Evolutionary conservation across 2,329 filamentous ascomycete genomes (phyloP), one percentile per base, ranked within the genome.

Genomic region (Metarhizium sp.): DNA sequence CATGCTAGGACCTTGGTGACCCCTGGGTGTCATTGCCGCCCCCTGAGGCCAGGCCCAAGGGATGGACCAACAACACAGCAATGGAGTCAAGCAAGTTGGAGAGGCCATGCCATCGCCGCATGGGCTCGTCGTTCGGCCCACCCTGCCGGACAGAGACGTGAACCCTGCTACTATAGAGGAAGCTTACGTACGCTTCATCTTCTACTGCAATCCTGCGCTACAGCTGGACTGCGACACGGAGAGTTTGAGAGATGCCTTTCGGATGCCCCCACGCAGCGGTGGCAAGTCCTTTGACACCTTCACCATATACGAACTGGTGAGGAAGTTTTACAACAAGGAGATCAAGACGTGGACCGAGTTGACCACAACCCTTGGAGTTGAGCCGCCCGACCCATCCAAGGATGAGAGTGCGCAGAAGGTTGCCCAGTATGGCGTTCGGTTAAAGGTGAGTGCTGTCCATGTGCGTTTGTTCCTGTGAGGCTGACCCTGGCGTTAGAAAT

Each of bases 341-440:
- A 85, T 96, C 68, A 94, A 92, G 71, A 96, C 91, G 0, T 96
- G 92, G 92, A 89, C 88, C 45, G 89, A 96, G 67, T 69, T 96
- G 61, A 92, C 90, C 0, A 81, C 92, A 53, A 87, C 87, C 63
- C 75, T 96, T n/a, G 92, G 92, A 10, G 92, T 96, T 16, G 89
- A 95, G 64, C 87, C 87, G 3, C 90, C 91, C 2, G 87, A 90
- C 57, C 77, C 84, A 29, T 84, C 87, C 57, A 94, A 92, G 68
- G 88, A 90, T 30, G 88, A 95, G 72, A 95, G 90, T 68, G 85
- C 88, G 2, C 92, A 96, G 67, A 96, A 96, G 69, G 87, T 96
- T 56, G 90, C 95, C 68, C 92, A 96, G 69, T 96, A 96, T 75
- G 90, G 90, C 47, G 92, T 96, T 50, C 82, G 92, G 57, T 74